phyloP scores from a whole-genome alignment of 2,329 filamentous ascomycete genomes.

The Cadophora sp. region DNA sequence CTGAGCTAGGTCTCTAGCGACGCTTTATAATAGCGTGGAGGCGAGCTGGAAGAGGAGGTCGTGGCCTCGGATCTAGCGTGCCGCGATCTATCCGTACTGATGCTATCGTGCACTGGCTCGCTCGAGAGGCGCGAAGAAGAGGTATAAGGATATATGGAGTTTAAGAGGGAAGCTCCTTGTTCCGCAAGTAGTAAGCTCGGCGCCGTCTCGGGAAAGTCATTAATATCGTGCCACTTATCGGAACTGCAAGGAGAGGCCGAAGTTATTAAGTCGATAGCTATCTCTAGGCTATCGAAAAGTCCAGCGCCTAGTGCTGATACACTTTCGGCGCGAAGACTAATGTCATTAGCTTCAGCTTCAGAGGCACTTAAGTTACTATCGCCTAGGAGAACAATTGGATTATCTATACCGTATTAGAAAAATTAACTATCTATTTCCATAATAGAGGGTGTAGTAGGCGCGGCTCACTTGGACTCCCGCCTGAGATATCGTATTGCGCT shows the following conservation, averaged over 20 bases:
- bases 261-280: slow-evolving; percentile 29
- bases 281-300: slow-evolving; percentile 27
- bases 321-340: slow-evolving; percentile 27
- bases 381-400: slow-evolving; percentile 31
- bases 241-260: slow-evolving; percentile 27
- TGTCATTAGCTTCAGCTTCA: slow-evolving; percentile 28
- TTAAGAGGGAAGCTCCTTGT: slow-evolving; percentile 25
- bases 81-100: slow-evolving; percentile 27
- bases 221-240: slow-evolving; percentile 33
- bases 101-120: slow-evolving; percentile 32
- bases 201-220: slow-evolving; percentile 32
- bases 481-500: slow-evolving; percentile 27
- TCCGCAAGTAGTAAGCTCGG: slow-evolving; percentile 26
- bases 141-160: slow-evolving; percentile 23
- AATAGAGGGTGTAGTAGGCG: slow-evolving; percentile 22
- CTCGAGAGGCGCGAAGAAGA: slow-evolving; percentile 25
- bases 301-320: slow-evolving; percentile 12
- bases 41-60: slow-evolving; percentile 25
- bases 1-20: slow-evolving; percentile 30
- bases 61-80: slow-evolving; percentile 33
- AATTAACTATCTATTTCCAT: slow-evolving; percentile 25
- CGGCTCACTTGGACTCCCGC: slow-evolving; percentile 25
- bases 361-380: slow-evolving; percentile 28
- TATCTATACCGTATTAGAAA: slow-evolving; percentile 29
- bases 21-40: slow-evolving; percentile 25